phyloP scores from a whole-genome alignment of 2,329 filamentous ascomycete species.

The Ceratocystis smalleyi region DNA sequence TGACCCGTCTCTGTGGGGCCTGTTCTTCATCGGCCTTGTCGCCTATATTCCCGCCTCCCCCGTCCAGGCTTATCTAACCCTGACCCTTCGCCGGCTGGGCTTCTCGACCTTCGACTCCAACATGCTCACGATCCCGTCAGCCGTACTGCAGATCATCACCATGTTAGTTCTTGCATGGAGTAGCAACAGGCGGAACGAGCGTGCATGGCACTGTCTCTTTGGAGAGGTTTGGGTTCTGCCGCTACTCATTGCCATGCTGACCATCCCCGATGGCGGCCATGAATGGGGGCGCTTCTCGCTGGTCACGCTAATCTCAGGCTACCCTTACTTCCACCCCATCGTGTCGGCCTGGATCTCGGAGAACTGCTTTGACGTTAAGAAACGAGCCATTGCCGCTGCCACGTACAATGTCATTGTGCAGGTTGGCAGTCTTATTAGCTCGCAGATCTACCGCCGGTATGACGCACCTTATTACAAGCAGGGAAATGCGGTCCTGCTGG shows the following conservation, averaged over 20 bases:
- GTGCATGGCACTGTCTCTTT: slow-evolving; percentile 22
- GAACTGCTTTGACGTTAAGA: slow-evolving; percentile 47
- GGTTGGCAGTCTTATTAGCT: slow-evolving; percentile 30
- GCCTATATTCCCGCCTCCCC: slow-evolving; percentile 20
- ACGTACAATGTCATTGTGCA: slow-evolving; percentile 32
- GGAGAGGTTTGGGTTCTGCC: slow-evolving; percentile 25
- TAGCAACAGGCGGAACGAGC: slow-evolving; percentile 23
- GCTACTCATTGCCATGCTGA: slow-evolving; percentile 23
- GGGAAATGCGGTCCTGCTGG: slow-evolving; percentile 28
- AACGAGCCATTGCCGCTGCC: slow-evolving; percentile 45
- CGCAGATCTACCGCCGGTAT: slow-evolving; percentile 34
- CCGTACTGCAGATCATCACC: slow-evolving; percentile 16
- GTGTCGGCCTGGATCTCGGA: slow-evolving; percentile 35
- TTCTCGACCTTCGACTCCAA: slow-evolving; percentile 37
- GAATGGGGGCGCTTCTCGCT: slow-evolving; percentile 23
- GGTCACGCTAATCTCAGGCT: slow-evolving; percentile 23
- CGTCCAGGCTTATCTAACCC: slow-evolving; percentile 21
- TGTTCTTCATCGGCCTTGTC: slow-evolving; percentile 27
- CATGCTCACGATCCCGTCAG: slow-evolving; percentile 37
- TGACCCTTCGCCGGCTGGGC: slow-evolving; percentile 20
- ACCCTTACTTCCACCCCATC: slow-evolving; percentile 30
- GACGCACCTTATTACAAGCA: slow-evolving; percentile 29
- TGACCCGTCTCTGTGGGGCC: slow-evolving; percentile 42
- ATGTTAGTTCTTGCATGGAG: slow-evolving; percentile 22
- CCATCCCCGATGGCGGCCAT: slow-evolving; percentile 21